Evolutionary conservation across 2,329 filamentous ascomycete species (phyloP).

Genomic region (Ascochyta lentis): DNA sequence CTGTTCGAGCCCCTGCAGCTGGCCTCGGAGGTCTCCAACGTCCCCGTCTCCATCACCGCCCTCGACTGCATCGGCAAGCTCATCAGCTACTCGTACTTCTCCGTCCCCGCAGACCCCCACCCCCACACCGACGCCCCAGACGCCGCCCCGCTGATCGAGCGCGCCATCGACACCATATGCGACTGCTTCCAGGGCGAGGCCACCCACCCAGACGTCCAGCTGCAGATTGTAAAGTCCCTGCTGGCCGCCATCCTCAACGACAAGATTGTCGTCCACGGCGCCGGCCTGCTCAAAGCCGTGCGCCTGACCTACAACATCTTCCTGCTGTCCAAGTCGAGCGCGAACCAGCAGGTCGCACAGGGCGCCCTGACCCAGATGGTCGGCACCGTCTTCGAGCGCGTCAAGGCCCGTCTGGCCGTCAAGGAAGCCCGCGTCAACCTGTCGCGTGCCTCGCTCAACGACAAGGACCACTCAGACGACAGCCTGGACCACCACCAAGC

Average conservation of each 20-base stretch:
- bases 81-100: conserved; percentile 98
- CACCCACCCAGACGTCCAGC: conserved; percentile 87
- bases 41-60: conserved; percentile 84
- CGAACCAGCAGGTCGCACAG: conserved; percentile 96
- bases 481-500: conserved; percentile 34
- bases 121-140: conserved; percentile 45
- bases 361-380: conserved; percentile 98
- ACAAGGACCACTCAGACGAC: conserved; percentile 43
- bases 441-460: conserved; percentile 54
- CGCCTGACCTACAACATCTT: conserved; percentile 99
- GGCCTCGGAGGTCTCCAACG: conserved; percentile 84
- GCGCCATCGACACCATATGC: conserved; percentile 98
- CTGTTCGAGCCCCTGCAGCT: conserved; percentile 91
- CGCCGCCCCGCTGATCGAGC: conserved; percentile 82
- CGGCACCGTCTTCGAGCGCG: conserved; percentile 94
- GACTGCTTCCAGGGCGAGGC: conserved; percentile 98
- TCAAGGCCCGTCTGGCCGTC: conserved; percentile 83
- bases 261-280: conserved; percentile 97
- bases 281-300: conserved; percentile 93
- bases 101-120: conserved; percentile 63
- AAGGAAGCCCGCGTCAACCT: conserved; percentile 77
- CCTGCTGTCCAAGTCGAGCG: conserved; percentile 87
- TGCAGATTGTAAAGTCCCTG: conserved; percentile 97
- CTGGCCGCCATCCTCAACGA: conserved; percentile 95
- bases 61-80: conserved; percentile 98